Evolutionary conservation across 2,329 filamentous ascomycete genomes (phyloP), one percentile per base, ranked within the genome.

Genomic region (Peltaster fructicola): DNA sequence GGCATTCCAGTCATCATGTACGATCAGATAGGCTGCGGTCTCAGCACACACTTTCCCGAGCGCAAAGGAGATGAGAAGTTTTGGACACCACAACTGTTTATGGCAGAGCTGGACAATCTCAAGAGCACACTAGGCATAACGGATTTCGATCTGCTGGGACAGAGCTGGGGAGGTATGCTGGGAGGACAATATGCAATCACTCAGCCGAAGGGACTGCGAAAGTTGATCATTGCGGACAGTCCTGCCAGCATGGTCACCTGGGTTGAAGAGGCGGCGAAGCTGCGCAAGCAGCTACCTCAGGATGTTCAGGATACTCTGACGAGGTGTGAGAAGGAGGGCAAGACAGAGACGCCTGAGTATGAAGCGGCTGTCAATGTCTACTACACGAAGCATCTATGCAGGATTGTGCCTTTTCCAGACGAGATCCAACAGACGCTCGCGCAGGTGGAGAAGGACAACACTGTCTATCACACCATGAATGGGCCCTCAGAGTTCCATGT

Each of bases 111-210:
- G 1, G 49, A 61, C 15, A 65, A 63, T 29, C 45, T 67, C 1
- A 30, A 61, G 5, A 17, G 34, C 1, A 40, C 52, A 21, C 44
- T 67, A 0, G 45, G 43, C 0, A 47, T 67, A 15, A 36, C 38
- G 11, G 25, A 41, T 1, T 59, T 58, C 28, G 49, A 60, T 30
- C 27, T 65, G 0, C 45, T 57, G 1, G 62, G 63, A 2, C 59
- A 66, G 17, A 57, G 51, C 11, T 67, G 62, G 61, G 61, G 63
- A 9, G 63, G 57, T 0, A 63, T 66, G 56, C 41, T 66, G 1
- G 59, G 43, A 2, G 48, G 48, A 0, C 36, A 50, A 15, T 60
- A 53, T 42, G 59, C 59, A 0, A 47, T 48, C 4, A 35, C 38
- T 7, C 45, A 45, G 15, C 50, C 48, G 4, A 24, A 27, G 13